A percentile compares a stretch with the other conserved stretches of the same genome.
Conservation (phyloP, 163 green algal species). For the Coccomyxa subellipsoidea region DNA sequence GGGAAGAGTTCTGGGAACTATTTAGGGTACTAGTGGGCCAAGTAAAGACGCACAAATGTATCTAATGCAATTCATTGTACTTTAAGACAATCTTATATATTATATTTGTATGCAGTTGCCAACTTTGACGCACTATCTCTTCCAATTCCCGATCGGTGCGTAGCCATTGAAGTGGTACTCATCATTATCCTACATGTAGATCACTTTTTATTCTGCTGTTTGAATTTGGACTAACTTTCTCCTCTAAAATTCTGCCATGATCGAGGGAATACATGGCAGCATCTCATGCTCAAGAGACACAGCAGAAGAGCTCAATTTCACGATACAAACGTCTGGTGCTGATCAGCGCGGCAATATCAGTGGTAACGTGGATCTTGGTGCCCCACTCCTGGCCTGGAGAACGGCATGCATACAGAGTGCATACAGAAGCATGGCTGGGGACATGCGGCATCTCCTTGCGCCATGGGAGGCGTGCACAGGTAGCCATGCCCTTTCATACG, state of each 20-base stretch:
- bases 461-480: constrained; percentile 6
- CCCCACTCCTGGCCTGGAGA: background rate
- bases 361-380: background rate
- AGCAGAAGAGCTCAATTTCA: background rate
- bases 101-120: too few species aligned
- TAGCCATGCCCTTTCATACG: background rate
- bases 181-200: too few species aligned
- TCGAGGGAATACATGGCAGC: background rate
- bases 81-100: too few species aligned
- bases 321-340: background rate
- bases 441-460: constrained; percentile 10
- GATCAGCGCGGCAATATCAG: background rate
- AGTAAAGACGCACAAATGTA: too few species aligned
- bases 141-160: too few species aligned
- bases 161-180: too few species aligned
- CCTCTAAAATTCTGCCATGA: background rate
- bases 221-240: background rate
- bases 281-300: background rate
- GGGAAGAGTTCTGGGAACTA: too few species aligned
- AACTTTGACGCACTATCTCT: too few species aligned
- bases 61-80: too few species aligned
- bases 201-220: too few species aligned
- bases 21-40: too few species aligned
- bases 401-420: background rate
- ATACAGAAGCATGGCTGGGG: background rate